Evolutionary conservation across 1,284 basidiomycete species (phyloP).

Genomic region (Sanguinoderma infundibulare): DNA sequence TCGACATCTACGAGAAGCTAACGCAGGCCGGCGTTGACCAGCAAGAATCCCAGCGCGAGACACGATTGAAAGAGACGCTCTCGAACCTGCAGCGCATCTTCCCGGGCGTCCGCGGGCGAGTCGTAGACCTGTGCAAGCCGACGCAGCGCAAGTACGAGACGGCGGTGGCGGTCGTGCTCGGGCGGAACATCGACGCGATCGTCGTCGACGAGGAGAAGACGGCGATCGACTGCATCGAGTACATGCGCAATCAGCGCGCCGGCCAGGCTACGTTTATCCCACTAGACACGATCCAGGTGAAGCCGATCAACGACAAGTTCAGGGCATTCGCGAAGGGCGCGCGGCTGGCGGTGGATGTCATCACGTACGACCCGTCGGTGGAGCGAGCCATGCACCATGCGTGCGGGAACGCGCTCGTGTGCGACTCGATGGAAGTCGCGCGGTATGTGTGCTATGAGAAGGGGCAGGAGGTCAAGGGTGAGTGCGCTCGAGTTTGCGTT

Average conservation of each 20-base stretch:
- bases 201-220: constrained; percentile 97
- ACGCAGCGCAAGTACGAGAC: constrained; percentile 92
- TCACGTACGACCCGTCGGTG: constrained; percentile 85
- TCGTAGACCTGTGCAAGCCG: constrained; percentile 93
- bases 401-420: constrained; percentile 94
- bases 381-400: constrained; percentile 97
- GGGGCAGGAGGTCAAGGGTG: constrained; percentile 95
- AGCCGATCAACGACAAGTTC: constrained; percentile 94
- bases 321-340: constrained; percentile 92
- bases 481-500: constrained; percentile 21
- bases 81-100: constrained; percentile 86
- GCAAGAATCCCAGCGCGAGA: constrained; percentile 86
- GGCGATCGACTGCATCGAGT: constrained; percentile 98
- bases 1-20: constrained; percentile 83
- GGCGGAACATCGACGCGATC: constrained; percentile 93
- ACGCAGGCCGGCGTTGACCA: constrained; percentile 88
- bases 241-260: constrained; percentile 92
- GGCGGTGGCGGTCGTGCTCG: constrained; percentile 94
- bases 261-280: constrained; percentile 98
- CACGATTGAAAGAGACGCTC: constrained; percentile 85
- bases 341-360: constrained; percentile 92
- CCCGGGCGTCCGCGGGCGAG: constrained; percentile 90
- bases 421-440: constrained; percentile 94
- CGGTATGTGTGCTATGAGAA: constrained; percentile 92
- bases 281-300: constrained; percentile 94